Conservation (phyloP, 2,329 filamentous ascomycete genomes). For the Xylaria sp. region DNA sequence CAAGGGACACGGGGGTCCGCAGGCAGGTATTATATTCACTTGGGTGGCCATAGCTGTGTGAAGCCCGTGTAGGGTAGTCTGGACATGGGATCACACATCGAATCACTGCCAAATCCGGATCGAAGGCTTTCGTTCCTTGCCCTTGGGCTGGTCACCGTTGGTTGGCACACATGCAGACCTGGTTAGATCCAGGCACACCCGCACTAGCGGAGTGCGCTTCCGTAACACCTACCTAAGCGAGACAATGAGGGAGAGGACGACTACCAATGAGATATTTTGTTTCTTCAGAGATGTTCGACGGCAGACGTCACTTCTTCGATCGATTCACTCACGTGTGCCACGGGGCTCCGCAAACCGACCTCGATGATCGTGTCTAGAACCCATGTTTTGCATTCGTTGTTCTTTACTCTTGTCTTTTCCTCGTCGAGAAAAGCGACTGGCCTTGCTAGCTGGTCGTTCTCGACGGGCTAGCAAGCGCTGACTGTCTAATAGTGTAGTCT, state of each 20-base stretch:
- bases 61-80: conserved; percentile 15
- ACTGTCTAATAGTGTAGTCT: not conserved
- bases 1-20: not conserved
- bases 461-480: not conserved
- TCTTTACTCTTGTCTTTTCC: not conserved
- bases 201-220: conserved; percentile 19
- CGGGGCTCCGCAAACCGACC: not conserved
- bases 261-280: not conserved
- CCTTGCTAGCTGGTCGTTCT: not conserved
- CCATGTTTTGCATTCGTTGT: not conserved
- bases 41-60: conserved; percentile 17
- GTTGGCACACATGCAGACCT: conserved; percentile 5
- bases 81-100: not conserved
- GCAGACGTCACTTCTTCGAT: not conserved
- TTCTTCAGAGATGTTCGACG: not conserved
- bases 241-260: not conserved
- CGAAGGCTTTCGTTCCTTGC: conserved; percentile 18
- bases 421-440: not conserved
- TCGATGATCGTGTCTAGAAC: not conserved
- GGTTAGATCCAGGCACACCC: conserved; percentile 15
- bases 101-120: conserved; percentile 7
- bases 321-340: not conserved
- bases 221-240: conserved; percentile 16
- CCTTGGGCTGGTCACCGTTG: not conserved
- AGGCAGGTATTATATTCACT: conserved; percentile 7